These are phyloP conservation scores for Grigorovia yakushimaensis DNA, from an alignment of 805 yeast genomes.

Conservation along the genomic window DNA sequence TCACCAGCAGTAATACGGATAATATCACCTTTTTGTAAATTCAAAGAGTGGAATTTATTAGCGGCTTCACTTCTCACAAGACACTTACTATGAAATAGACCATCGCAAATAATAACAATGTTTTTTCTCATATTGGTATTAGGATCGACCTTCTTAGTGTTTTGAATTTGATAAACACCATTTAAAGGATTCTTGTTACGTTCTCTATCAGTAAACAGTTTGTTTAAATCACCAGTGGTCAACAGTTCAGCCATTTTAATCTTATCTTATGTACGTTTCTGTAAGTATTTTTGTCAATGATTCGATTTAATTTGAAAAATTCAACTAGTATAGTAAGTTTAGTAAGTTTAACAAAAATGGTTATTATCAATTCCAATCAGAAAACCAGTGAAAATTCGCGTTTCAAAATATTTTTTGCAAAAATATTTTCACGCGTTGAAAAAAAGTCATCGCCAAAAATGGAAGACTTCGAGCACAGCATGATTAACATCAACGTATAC, in stretches of 20 bases:
- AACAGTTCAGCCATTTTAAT: background rate
- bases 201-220: slow-evolving; percentile 22
- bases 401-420: too few relatives aligned
- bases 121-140: slow-evolving; percentile 21
- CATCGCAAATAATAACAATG: slow-evolving; percentile 41
- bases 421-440: too few relatives aligned
- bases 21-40: slow-evolving; percentile 36
- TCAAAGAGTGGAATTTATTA: slow-evolving; percentile 35
- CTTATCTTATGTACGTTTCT: too few relatives aligned
- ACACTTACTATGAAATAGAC: slow-evolving; percentile 40
- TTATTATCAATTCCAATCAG: too few relatives aligned
- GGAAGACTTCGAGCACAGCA: background rate
- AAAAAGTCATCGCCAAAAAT: too few relatives aligned
- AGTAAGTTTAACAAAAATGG: too few relatives aligned
- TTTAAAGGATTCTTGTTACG: slow-evolving; percentile 24
- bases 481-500: background rate
- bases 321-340: too few relatives aligned
- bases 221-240: slow-evolving; percentile 19
- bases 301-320: too few relatives aligned
- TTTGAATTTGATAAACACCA: slow-evolving; percentile 26
- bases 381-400: background rate
- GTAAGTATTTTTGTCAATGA: too few relatives aligned
- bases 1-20: slow-evolving; percentile 25
- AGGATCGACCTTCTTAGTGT: slow-evolving; percentile 26
- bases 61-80: slow-evolving; percentile 43